Percentiles rank a stretch among this genome's conserved stretches.
phyloP scores from a whole-genome alignment of 2,329 filamentous ascomycete genomes.

The Fusarium sulawesiense region DNA sequence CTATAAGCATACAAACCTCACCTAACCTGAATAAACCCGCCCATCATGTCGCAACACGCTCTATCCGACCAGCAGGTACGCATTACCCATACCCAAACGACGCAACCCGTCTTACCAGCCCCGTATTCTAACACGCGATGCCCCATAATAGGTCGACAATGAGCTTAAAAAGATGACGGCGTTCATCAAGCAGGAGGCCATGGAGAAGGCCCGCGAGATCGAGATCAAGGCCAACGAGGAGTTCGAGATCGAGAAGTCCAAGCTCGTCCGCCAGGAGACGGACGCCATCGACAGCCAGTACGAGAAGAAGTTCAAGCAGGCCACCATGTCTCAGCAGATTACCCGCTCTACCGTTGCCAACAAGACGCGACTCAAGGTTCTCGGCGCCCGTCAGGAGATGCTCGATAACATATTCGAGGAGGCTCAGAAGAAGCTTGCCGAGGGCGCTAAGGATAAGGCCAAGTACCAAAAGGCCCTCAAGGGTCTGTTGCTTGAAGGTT shows the following conservation, averaged over 20 bases:
- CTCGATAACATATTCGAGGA: constrained; percentile 90
- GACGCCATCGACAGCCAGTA: constrained; percentile 91
- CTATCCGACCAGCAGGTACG: constrained; percentile 96
- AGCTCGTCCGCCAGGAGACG: constrained; percentile 96
- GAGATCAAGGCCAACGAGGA: constrained; percentile 98
- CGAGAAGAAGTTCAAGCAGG: constrained; percentile 99
- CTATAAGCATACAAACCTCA: constrained; percentile 20
- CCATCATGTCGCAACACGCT: constrained; percentile 92
- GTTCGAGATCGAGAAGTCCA: constrained; percentile 98
- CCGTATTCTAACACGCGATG: constrained; percentile 29
- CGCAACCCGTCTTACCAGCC: constrained; percentile 27
- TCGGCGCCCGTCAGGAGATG: constrained; percentile 88
- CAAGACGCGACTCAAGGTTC: constrained; percentile 91
- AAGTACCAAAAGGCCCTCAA: constrained; percentile 83
- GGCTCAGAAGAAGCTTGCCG: constrained; percentile 76
- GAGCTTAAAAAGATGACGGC: constrained; percentile 99
- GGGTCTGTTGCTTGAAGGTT: constrained; percentile 86
- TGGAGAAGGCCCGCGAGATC: constrained; percentile 97
- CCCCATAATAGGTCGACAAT: constrained; percentile 78
- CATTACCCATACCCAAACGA: constrained; percentile 34
- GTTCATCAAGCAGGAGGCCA: constrained; percentile 98
- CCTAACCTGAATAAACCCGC: constrained; percentile 35
- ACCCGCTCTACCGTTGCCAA: constrained; percentile 95
- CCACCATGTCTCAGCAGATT: constrained; percentile 98
- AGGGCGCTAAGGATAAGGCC: constrained; percentile 72